Evolutionary conservation across 306 rosid species (phyloP).

Genomic region (Acacia crassicarpa): DNA sequence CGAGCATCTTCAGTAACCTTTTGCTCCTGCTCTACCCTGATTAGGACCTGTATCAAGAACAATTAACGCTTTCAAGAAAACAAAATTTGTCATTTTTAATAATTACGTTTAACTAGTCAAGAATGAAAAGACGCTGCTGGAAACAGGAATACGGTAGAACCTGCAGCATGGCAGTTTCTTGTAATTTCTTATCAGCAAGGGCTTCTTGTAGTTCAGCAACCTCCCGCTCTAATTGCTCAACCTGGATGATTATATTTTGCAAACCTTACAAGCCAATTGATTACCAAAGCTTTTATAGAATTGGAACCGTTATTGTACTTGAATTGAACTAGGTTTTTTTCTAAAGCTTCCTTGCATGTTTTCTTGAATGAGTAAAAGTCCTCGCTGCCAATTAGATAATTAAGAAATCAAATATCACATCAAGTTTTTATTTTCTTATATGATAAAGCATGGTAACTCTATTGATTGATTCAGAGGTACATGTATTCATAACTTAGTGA

Average conservation of each 20-base stretch:
- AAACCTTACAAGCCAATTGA: slow-evolving; percentile 21
- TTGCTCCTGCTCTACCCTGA: slow-evolving; percentile 84
- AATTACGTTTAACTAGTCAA: slow-evolving; percentile 25
- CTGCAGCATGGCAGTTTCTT: slow-evolving; percentile 91
- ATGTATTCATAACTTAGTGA: neutral
- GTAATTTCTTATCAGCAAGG: slow-evolving; percentile 79
- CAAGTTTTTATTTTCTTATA: slow-evolving; percentile 15
- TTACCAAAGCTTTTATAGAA: slow-evolving; percentile 17
- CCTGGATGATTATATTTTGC: slow-evolving; percentile 46
- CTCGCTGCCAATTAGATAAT: slow-evolving; percentile 9
- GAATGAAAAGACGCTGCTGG: slow-evolving; percentile 42
- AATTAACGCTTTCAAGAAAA: slow-evolving; percentile 17
- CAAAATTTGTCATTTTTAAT: neutral
- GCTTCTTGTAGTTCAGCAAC: slow-evolving; percentile 55
- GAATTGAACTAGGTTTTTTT: slow-evolving; percentile 28
- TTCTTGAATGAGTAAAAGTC: slow-evolving; percentile 16
- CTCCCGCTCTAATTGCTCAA: slow-evolving; percentile 88
- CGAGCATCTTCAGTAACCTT: slow-evolving; percentile 86
- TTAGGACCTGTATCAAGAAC: slow-evolving; percentile 60
- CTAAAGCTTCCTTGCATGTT: slow-evolving; percentile 3
- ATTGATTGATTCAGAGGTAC: slow-evolving; percentile 15
- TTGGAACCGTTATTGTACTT: slow-evolving; percentile 18
- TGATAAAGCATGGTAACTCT: neutral
- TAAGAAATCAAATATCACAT: slow-evolving; percentile 8
- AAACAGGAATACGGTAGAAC: slow-evolving; percentile 52